A percentile compares a stretch with the other conserved stretches of the same genome.
phyloP scores from a whole-genome alignment of 2,329 filamentous ascomycete genomes.

The Fusarium beomiforme region DNA sequence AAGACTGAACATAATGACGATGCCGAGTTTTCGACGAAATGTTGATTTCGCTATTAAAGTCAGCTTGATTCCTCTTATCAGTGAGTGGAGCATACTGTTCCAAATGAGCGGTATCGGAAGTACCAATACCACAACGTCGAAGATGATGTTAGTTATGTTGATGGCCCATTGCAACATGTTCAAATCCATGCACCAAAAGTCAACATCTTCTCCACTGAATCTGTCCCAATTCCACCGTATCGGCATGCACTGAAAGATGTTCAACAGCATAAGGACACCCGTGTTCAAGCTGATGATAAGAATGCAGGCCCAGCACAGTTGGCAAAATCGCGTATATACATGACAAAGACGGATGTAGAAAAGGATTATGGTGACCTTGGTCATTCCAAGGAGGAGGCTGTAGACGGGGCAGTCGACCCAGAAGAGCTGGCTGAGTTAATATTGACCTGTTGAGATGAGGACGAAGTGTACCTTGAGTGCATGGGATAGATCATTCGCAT shows the following conservation, averaged over 20 bases:
- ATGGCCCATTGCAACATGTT: conserved; percentile 6
- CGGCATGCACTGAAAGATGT: conserved; percentile 5
- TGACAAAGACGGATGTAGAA: conserved; percentile 14
- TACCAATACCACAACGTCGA: neutral
- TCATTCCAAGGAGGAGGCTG: conserved; percentile 2
- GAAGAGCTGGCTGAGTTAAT: neutral
- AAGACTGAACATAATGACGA: conserved; percentile 11
- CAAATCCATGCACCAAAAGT: conserved; percentile 8
- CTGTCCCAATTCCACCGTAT: conserved; percentile 17
- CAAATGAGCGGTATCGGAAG: conserved; percentile 17
- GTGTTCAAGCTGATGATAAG: neutral
- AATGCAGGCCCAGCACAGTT: conserved; percentile 1
- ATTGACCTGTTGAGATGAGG: accelerated
- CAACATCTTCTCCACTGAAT: neutral
- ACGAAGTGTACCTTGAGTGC: neutral
- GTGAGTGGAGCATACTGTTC: neutral
- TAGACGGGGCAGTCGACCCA: conserved; percentile 14
- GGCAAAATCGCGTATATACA: conserved; percentile 3
- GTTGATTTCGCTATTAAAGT: neutral
- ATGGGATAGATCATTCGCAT: neutral
- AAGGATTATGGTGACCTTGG: conserved; percentile 2
- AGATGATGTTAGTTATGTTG: conserved; percentile 12
- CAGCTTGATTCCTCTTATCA: accelerated
- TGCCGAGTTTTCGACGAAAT: conserved; percentile 7
- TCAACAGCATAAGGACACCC: neutral